Base-by-base conservation (phyloP, 2,329 filamentous ascomycete species). In the Arthrobotrys iridis region DNA sequence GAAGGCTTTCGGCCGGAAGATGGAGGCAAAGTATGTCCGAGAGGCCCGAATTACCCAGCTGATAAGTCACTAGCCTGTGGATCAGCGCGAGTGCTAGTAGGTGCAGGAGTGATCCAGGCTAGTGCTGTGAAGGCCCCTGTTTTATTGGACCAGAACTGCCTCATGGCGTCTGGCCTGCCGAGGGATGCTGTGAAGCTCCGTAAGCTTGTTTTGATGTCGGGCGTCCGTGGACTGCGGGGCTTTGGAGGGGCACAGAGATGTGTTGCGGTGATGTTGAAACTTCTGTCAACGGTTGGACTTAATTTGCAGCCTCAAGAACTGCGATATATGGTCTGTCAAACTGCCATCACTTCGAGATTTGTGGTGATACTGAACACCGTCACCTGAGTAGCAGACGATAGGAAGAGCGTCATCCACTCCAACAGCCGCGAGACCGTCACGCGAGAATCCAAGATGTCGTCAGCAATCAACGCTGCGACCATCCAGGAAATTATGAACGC, bases 401-500 rank as follows among this genome's bases (percentile, higher is more conserved):
- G 35, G 4, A 40, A 15, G 35, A 33, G 10, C 28, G 10, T 33
- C 4, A n/a, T 13, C 35, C 35, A 4, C 4, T n/a, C 35, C 11
- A 15, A 40, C 30, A 55, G 50, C 30, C 30, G 26, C 50, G 18
- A 24, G 50, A 55, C 18, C 24, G 10, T 55, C 50, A 55, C 30
- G 18, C 46, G 35, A 37, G 26, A 11, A 37, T 40, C 10, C 26
- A 43, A 43, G 37, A 75, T 75, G 71, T 65, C 71, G 63, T 75
- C 63, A 75, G 71, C 71, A 28, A 68, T 67, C 55, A 64, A 55
- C 41, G 55, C 46, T 30, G 26, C 70, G 5, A 57, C 70, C n/a
- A 59, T 63, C 45, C 63, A 68, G 48, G 71, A 75, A 26, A 75
- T 75, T 45, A 63, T 68, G 71, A 50, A 75, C 63, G 63, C 63